phyloP scores from a whole-genome alignment of 352 stramenopile species.

The Hyaloperonospora brassicae region DNA sequence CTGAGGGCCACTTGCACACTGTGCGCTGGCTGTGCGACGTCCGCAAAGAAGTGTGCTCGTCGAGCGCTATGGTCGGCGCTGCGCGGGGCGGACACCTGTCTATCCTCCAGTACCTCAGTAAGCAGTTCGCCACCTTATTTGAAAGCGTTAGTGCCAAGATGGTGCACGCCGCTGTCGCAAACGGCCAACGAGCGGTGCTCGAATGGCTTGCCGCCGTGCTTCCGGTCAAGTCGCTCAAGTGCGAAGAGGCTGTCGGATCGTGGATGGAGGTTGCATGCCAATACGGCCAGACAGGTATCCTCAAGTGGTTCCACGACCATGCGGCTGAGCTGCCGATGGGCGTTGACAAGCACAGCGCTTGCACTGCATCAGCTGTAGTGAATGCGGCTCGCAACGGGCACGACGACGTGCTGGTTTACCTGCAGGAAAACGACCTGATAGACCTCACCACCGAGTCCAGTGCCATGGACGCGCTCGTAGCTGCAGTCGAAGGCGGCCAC shows the following conservation, averaged over 20 bases:
- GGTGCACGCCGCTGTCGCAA: constrained; percentile 54
- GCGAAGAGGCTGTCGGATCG: constrained; percentile 44
- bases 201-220: constrained; percentile 54
- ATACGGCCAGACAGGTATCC: constrained; percentile 51
- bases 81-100: constrained; percentile 49
- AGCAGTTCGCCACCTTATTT: constrained; percentile 38
- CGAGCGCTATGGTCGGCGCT: constrained; percentile 46
- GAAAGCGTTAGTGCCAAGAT: constrained; percentile 50
- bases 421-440: constrained; percentile 50
- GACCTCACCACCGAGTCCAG: constrained; percentile 31
- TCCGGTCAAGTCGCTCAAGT: constrained; percentile 61
- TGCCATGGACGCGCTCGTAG: constrained; percentile 50
- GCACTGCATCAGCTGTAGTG: constrained; percentile 47
- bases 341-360: constrained; percentile 42
- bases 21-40: constrained; percentile 51
- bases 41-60: constrained; percentile 42
- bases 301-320: constrained; percentile 66
- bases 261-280: constrained; percentile 71
- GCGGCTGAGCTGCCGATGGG: constrained; percentile 43
- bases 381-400: constrained; percentile 64
- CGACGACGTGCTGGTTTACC: constrained; percentile 43
- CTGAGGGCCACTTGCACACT: constrained; percentile 42
- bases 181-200: constrained; percentile 44
- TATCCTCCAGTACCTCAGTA: constrained; percentile 48
- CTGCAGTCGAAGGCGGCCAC: constrained; percentile 46